phyloP scores from a whole-genome alignment of 2,329 filamentous ascomycete genomes.

The Fusarium sp. region DNA sequence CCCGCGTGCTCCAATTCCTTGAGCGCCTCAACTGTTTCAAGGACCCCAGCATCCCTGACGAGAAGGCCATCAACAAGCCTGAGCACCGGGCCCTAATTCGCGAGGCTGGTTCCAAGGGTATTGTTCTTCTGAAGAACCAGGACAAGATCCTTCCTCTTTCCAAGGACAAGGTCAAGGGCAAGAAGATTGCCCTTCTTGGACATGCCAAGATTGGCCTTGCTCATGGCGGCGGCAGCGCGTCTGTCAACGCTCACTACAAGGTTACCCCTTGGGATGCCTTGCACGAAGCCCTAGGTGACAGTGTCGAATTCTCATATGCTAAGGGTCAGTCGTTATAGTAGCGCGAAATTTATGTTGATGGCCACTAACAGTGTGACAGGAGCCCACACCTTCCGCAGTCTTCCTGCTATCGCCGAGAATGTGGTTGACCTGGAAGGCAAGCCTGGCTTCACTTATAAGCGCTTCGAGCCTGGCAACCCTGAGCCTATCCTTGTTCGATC shows the following conservation, averaged over 20 bases:
- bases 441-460: conserved; percentile 46
- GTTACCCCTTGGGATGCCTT: conserved; percentile 49
- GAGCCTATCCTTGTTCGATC: conserved; percentile 40
- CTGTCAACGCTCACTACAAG: conserved; percentile 49
- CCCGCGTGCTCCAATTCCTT: conserved; percentile 44
- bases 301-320: conserved; percentile 45
- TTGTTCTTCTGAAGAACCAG: conserved; percentile 72
- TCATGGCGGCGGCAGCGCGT: conserved; percentile 52
- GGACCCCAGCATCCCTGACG: conserved; percentile 42
- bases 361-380: conserved; percentile 26
- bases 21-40: conserved; percentile 45
- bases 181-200: conserved; percentile 48
- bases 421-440: conserved; percentile 47
- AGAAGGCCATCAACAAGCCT: conserved; percentile 45
- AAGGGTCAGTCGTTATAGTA: conserved; percentile 31
- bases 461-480: conserved; percentile 43
- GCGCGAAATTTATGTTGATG: fast-evolving
- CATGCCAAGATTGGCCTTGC: conserved; percentile 48
- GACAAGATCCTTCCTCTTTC: conserved; percentile 65
- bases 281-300: conserved; percentile 40
- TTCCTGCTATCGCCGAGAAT: conserved; percentile 40
- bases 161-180: conserved; percentile 45
- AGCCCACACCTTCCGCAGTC: conserved; percentile 42
- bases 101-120: conserved; percentile 57
- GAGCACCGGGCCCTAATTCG: conserved; percentile 46